Conservation (phyloP, 768 basidiomycete genomes). For the Lentinula sp. region DNA sequence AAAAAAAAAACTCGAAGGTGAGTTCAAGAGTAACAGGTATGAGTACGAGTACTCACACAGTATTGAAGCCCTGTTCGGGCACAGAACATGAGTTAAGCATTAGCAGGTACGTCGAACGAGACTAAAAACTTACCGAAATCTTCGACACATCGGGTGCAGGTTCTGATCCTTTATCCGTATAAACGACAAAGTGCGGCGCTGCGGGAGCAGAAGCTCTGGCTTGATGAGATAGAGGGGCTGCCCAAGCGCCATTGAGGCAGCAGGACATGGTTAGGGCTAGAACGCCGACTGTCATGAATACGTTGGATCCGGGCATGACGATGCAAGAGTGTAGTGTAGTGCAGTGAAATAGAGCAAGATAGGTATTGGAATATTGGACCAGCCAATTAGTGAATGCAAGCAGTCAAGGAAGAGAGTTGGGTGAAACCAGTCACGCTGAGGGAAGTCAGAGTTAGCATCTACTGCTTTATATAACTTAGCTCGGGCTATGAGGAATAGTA, state of each 20-base stretch:
- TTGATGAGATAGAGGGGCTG: background rate
- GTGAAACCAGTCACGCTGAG: background rate
- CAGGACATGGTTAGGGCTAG: background rate
- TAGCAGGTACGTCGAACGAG: no score
- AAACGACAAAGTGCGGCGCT: slow-evolving; percentile 1
- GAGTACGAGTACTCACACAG: background rate
- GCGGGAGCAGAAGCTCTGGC: background rate
- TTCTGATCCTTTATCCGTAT: background rate
- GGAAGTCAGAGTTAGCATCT: background rate
- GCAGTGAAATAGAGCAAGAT: no score
- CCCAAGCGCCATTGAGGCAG: background rate
- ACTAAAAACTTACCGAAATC: background rate
- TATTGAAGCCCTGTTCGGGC: background rate
- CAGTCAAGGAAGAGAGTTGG: background rate
- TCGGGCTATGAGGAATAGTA: no score
- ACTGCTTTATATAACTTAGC: no score
- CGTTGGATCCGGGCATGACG: background rate
- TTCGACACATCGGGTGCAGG: slow-evolving; percentile 1
- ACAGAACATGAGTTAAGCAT: background rate
- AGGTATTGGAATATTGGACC: background rate
- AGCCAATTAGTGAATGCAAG: background rate
- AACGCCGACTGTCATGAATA: background rate
- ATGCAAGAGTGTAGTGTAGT: background rate
- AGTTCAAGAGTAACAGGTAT: background rate
- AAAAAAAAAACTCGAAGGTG: background rate